Conservation (phyloP, 805 yeast species). For the Dipodascopsis uninucleata region DNA sequence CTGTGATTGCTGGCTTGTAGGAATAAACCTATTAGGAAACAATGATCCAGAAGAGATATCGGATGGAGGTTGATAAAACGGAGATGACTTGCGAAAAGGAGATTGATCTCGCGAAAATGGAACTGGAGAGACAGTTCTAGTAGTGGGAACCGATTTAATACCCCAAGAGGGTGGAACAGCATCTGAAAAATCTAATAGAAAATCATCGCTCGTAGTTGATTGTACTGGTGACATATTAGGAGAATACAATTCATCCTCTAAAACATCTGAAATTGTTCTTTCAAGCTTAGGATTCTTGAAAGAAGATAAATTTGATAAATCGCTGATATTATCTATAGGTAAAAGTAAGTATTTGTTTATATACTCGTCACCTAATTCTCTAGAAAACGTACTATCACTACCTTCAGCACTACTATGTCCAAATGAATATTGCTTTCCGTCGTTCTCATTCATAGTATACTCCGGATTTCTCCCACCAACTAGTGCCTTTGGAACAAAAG, state of each 20-base stretch:
- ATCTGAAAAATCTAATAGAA: constrained; percentile 16
- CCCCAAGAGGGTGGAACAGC: constrained; percentile 10
- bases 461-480: constrained; percentile 1
- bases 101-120: constrained; percentile 16
- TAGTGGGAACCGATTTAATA: constrained; percentile 22
- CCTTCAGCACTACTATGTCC: constrained; percentile 27
- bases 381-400: constrained; percentile 5
- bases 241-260: constrained; percentile 56
- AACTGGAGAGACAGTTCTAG: constrained; percentile 21
- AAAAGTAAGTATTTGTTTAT: constrained; percentile 12
- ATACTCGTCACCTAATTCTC: too few relatives aligned
- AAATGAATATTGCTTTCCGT: constrained; percentile 9
- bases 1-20: too few relatives aligned
- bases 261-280: constrained; percentile 53
- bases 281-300: constrained; percentile 45
- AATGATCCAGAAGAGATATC: too few relatives aligned
- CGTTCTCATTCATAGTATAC: too few relatives aligned
- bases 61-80: constrained; percentile 26
- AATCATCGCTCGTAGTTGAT: constrained; percentile 23
- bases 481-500: too few relatives aligned
- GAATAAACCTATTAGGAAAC: too few relatives aligned
- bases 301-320: constrained; percentile 17
- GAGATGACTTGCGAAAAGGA: constrained; percentile 30
- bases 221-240: constrained; percentile 27
- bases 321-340: constrained; percentile 13